A percentile compares a stretch with the other conserved stretches of the same genome.
Conservation (phyloP, 2,329 filamentous ascomycete species). For the Fusarium nurragi region DNA sequence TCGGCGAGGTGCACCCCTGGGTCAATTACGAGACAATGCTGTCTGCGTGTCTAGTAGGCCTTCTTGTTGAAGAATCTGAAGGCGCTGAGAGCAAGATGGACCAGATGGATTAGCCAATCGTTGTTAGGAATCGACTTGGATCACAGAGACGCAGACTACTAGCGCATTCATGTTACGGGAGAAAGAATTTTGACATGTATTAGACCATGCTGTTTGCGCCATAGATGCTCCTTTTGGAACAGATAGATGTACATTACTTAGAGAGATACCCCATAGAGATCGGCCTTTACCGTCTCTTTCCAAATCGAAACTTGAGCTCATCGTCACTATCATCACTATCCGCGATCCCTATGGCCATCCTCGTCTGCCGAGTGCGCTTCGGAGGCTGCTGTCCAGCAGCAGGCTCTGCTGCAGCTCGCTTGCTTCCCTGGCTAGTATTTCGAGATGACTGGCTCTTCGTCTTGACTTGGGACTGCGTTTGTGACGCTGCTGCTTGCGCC, state of each 20-base stretch:
- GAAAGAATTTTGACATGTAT: slow-evolving; percentile 6
- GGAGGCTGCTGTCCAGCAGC: slow-evolving; percentile 44
- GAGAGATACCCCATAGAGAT: slow-evolving; percentile 47
- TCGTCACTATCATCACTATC: slow-evolving; percentile 64
- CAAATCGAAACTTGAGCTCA: slow-evolving; percentile 65
- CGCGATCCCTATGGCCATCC: slow-evolving; percentile 48
- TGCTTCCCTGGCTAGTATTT: slow-evolving; percentile 45
- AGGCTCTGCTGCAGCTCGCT: slow-evolving; percentile 48
- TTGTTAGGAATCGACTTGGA: background rate
- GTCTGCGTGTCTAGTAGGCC: slow-evolving; percentile 68
- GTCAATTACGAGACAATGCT: slow-evolving; percentile 79
- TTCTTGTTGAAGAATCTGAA: slow-evolving; percentile 67
- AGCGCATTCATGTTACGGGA: background rate
- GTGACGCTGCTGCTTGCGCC: slow-evolving; percentile 38
- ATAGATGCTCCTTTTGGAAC: slow-evolving; percentile 19
- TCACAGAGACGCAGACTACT: background rate
- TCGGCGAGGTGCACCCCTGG: slow-evolving; percentile 75
- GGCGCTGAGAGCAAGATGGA: slow-evolving; percentile 60
- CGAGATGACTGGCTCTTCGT: slow-evolving; percentile 45
- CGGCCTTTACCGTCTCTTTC: slow-evolving; percentile 55
- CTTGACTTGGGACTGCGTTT: slow-evolving; percentile 45
- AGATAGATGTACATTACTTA: slow-evolving; percentile 43
- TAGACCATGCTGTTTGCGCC: slow-evolving; percentile 16
- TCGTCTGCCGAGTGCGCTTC: slow-evolving; percentile 48
- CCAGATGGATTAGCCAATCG: slow-evolving; percentile 64